Conservation (phyloP, 2,329 filamentous ascomycete species). For the Emergomyces pasteurianus region DNA sequence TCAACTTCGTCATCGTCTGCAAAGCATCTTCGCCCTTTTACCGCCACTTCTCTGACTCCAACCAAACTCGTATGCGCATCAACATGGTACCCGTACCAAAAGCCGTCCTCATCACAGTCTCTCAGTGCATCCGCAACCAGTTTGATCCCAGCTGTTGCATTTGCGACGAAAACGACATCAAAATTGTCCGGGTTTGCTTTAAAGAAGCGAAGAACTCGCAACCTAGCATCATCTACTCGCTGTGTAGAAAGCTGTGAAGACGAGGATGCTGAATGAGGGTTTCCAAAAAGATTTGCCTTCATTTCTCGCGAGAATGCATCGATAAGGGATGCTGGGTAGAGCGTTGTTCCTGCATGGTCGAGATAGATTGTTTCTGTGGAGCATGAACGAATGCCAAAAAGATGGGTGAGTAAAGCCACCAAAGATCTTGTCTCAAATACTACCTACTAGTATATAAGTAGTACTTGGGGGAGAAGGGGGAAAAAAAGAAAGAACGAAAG, state of each 20-base stretch:
- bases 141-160: constrained; percentile 85
- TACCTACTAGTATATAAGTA: too few species aligned
- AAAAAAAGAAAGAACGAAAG: too few species aligned
- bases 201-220: constrained; percentile 63
- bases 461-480: not conserved
- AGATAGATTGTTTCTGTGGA: constrained; percentile 61
- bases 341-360: constrained; percentile 89
- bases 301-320: constrained; percentile 70
- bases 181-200: constrained; percentile 70
- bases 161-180: constrained; percentile 82
- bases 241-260: constrained; percentile 67
- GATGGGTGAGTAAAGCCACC: not conserved
- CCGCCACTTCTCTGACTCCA: constrained; percentile 63
- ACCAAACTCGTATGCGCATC: constrained; percentile 81
- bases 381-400: not conserved
- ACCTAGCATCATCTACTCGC: constrained; percentile 62
- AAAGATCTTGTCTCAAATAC: not conserved
- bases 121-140: constrained; percentile 68
- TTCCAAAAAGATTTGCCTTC: constrained; percentile 68
- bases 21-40: constrained; percentile 50
- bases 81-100: constrained; percentile 70
- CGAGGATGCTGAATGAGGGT: constrained; percentile 76
- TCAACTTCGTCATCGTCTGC: constrained; percentile 50
- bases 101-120: constrained; percentile 51
- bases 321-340: constrained; percentile 68